Conservation (phyloP, 768 basidiomycete species). For the Suillus tomentosus region DNA sequence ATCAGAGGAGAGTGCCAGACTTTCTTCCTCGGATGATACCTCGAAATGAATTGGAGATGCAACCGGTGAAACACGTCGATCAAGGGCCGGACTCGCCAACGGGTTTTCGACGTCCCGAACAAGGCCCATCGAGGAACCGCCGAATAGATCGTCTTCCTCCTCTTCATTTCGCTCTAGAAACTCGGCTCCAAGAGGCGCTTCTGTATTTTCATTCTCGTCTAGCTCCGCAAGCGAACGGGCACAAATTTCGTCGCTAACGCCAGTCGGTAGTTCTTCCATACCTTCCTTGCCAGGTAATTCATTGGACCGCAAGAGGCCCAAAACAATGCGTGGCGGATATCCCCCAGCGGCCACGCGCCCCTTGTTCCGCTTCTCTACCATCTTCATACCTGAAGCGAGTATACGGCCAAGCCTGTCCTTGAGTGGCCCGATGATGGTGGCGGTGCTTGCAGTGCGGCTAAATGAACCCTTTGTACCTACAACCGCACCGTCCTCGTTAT, state of each 20-base stretch:
- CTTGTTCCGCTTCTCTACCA: conserved; percentile 6
- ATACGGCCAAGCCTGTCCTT: conserved; percentile 11
- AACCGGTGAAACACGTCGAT: background rate
- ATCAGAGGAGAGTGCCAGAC: background rate
- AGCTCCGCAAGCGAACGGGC: conserved; percentile 6
- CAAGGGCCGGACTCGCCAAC: conserved; percentile 10
- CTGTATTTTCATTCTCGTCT: conserved; percentile 6
- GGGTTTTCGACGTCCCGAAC: conserved; percentile 21
- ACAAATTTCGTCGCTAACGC: conserved; percentile 5
- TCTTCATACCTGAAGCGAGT: conserved; percentile 2
- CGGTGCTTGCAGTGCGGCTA: conserved; percentile 11
- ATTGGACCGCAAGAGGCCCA: background rate
- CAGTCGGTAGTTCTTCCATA: conserved; percentile 2
- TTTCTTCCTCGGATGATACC: background rate
- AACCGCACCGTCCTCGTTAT: conserved; percentile 10
- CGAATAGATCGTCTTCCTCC: background rate
- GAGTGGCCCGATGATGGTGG: conserved; percentile 13
- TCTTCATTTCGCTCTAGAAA: conserved; percentile 3
- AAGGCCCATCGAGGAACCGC: background rate
- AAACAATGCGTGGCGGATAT: conserved; percentile 8
- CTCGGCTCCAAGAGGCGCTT: conserved; percentile 3
- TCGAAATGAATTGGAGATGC: background rate
- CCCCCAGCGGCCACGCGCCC: background rate
- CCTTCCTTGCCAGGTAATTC: background rate
- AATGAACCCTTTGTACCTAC: conserved; percentile 11